phyloP scores from a whole-genome alignment of 768 basidiomycete species.

The Kondoa malvinella region DNA sequence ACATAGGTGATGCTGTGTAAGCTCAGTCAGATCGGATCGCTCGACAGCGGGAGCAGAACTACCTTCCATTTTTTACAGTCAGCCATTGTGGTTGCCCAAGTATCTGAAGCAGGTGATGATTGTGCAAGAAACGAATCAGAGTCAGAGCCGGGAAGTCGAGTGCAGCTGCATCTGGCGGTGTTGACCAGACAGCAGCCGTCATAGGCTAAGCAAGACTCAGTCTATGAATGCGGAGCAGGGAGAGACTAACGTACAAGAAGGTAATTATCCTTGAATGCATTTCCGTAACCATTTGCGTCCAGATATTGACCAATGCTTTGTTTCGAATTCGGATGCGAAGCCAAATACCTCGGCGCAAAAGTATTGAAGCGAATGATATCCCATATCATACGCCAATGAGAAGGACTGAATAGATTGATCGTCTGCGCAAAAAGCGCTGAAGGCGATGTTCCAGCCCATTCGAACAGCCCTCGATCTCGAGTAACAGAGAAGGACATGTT shows the following conservation, averaged over 20 bases:
- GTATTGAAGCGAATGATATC: conserved; percentile 58
- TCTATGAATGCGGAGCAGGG: neutral
- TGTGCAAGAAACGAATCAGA: conserved; percentile 54
- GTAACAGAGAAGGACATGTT: conserved; percentile 68
- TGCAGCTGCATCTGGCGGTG: conserved; percentile 51
- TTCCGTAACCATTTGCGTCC: conserved; percentile 48
- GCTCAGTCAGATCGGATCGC: neutral
- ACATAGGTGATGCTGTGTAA: conserved; percentile 42
- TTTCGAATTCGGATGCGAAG: conserved; percentile 27
- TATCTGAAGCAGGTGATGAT: conserved; percentile 57
- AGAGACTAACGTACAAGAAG: conserved; percentile 42
- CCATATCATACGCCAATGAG: conserved; percentile 57
- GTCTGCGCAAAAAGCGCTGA: conserved; percentile 52
- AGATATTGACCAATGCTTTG: conserved; percentile 44
- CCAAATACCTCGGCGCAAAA: conserved; percentile 42
- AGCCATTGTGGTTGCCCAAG: conserved; percentile 55
- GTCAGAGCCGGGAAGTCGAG: conserved; percentile 56
- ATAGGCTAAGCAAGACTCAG: conserved; percentile 41
- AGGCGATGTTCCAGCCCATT: conserved; percentile 57
- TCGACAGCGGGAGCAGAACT: conserved; percentile 37
- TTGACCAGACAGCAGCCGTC: conserved; percentile 68
- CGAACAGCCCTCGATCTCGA: conserved; percentile 49
- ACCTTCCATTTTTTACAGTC: conserved; percentile 47
- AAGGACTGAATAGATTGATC: conserved; percentile 44
- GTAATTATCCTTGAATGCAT: conserved; percentile 54